Evolutionary conservation across 2,329 filamentous ascomycete species (phyloP).

Genomic region (Calonectria pseudoturangicola): DNA sequence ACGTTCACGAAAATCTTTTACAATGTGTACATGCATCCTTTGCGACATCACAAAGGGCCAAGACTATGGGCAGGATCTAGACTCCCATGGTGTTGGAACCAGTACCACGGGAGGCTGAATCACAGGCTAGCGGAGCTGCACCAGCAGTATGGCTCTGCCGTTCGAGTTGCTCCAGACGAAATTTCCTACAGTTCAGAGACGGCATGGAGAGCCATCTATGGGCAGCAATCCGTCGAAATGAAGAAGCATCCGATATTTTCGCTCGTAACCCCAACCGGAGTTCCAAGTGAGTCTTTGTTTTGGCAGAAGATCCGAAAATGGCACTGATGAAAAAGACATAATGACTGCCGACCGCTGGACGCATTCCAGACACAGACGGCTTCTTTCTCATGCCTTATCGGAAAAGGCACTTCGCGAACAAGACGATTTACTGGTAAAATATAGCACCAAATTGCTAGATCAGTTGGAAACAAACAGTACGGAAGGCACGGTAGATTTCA

Average conservation of each 20-base stretch:
- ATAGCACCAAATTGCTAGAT: conserved; percentile 42
- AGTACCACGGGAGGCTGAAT: conserved; percentile 43
- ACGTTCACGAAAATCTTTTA: conserved; percentile 20
- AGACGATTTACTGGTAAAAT: conserved; percentile 43
- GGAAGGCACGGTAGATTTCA: conserved; percentile 39
- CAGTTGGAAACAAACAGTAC: conserved; percentile 37
- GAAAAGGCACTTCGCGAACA: conserved; percentile 49
- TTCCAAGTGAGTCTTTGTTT: conserved; percentile 41
- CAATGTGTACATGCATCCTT: conserved; percentile 43
- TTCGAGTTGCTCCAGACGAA: conserved; percentile 46
- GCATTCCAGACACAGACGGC: conserved; percentile 44
- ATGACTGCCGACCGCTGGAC: conserved; percentile 45
- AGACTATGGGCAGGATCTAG: conserved; percentile 45
- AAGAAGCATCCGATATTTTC: conserved; percentile 48
- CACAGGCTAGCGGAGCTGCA: conserved; percentile 44
- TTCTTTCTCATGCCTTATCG: conserved; percentile 46
- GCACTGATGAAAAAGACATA: conserved; percentile 41
- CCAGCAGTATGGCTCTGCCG: conserved; percentile 39
- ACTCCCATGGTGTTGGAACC: conserved; percentile 48
- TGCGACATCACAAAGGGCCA: conserved; percentile 41
- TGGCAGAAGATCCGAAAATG: too few relatives aligned
- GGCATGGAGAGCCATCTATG: conserved; percentile 48
- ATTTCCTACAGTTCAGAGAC: conserved; percentile 44
- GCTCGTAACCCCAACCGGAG: conserved; percentile 44
- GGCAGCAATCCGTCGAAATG: conserved; percentile 45